phyloP scores from a whole-genome alignment of 768 basidiomycete genomes.

The Boletus eberwhitei region DNA sequence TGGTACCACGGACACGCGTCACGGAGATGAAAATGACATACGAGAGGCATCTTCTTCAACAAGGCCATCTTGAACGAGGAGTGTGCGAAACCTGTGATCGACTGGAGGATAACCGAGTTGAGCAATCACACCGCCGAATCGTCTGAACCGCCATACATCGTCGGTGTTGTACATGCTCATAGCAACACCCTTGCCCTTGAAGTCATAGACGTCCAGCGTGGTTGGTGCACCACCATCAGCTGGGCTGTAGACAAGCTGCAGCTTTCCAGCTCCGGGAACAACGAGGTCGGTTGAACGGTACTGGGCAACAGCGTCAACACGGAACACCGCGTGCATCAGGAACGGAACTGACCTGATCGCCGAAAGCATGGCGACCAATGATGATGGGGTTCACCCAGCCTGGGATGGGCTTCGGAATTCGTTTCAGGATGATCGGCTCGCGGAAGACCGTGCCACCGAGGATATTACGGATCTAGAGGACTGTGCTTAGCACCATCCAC shows the following conservation, averaged over 20 bases:
- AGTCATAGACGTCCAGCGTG: slow-evolving; percentile 85
- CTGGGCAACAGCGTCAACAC: slow-evolving; percentile 34
- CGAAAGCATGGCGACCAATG: slow-evolving; percentile 96
- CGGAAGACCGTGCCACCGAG: slow-evolving; percentile 98
- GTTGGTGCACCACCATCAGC: slow-evolving; percentile 65
- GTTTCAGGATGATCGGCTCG: slow-evolving; percentile 90
- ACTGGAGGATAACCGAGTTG: slow-evolving; percentile 40
- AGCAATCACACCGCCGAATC: background rate
- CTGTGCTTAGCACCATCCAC: background rate
- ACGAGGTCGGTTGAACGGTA: slow-evolving; percentile 94
- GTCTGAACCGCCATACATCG: slow-evolving; percentile 48
- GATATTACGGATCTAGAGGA: slow-evolving; percentile 84
- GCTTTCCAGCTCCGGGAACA: slow-evolving; percentile 87
- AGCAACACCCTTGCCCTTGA: slow-evolving; percentile 88
- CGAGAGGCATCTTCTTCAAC: slow-evolving; percentile 71
- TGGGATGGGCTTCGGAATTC: slow-evolving; percentile 90
- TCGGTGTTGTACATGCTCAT: slow-evolving; percentile 99
- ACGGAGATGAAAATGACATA: slow-evolving; percentile 30
- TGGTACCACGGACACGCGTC: background rate
- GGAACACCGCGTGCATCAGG: slow-evolving; percentile 5
- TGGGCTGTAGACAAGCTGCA: slow-evolving; percentile 90
- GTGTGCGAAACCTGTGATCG: slow-evolving; percentile 94
- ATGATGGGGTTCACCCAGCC: slow-evolving; percentile 97
- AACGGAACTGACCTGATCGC: slow-evolving; percentile 68
- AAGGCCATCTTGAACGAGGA: slow-evolving; percentile 97